Percentiles rank a stretch among this genome's conserved stretches.
Evolutionary conservation across 345 rosid species (phyloP).

Genomic region (Hirschfeldia incana): DNA sequence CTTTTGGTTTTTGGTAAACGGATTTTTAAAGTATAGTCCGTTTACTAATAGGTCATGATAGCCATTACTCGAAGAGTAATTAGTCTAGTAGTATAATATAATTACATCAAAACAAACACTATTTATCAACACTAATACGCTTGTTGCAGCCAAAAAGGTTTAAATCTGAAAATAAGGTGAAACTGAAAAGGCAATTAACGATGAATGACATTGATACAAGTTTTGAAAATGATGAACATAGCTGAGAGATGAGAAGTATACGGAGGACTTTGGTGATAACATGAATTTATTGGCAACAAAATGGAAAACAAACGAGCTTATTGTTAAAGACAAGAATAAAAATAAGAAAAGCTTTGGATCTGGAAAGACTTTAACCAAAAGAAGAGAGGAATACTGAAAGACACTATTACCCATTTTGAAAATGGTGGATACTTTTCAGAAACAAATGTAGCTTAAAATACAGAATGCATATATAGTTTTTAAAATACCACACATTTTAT

Average conservation of each 20-base stretch:
- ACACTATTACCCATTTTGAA: not conserved
- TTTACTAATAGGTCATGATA: not conserved
- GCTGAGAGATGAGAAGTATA: not conserved
- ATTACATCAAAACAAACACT: not conserved
- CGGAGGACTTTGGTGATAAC: not conserved
- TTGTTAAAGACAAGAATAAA: not conserved
- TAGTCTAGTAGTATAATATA: not conserved
- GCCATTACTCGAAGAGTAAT: not conserved
- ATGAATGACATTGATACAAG: not conserved
- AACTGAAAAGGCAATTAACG: not conserved
- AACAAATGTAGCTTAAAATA: not conserved
- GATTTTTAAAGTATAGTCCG: not conserved
- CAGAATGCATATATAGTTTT: not conserved
- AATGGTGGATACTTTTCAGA: not conserved
- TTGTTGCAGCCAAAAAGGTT: not conserved
- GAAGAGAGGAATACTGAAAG: not conserved
- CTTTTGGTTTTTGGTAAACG: not conserved
- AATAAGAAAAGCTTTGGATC: not conserved
- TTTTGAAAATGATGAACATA: not conserved
- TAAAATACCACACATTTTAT: not conserved
- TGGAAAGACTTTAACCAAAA: not conserved
- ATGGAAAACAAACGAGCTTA: not conserved
- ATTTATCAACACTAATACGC: not conserved
- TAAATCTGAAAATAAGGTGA: not conserved
- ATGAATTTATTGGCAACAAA: constrained; percentile 2